Percentiles rank a stretch among this genome's conserved stretches.
Conservation (phyloP, 805 yeast genomes). For the Peterozyma xylosa region DNA sequence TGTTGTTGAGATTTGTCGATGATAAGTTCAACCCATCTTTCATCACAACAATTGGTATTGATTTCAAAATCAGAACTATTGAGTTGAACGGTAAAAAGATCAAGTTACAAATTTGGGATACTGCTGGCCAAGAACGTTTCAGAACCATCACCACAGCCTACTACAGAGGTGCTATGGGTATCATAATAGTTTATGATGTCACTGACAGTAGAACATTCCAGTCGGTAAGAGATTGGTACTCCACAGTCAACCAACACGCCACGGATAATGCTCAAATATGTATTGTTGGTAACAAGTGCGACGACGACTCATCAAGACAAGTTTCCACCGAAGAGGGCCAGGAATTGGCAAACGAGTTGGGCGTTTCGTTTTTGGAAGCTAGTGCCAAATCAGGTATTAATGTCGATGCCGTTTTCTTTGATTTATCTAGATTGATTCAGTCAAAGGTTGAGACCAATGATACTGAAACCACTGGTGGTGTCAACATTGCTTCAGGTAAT, state of each 20-base stretch:
- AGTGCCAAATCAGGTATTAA: slow-evolving; percentile 91
- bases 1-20: slow-evolving; percentile 86
- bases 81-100: slow-evolving; percentile 89
- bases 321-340: slow-evolving; percentile 89
- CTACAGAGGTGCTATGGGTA: slow-evolving; percentile 87
- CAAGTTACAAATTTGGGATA: slow-evolving; percentile 95
- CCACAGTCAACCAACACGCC: slow-evolving; percentile 94
- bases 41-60: slow-evolving; percentile 97
- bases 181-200: slow-evolving; percentile 76
- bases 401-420: slow-evolving; percentile 87
- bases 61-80: slow-evolving; percentile 93
- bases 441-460: slow-evolving; percentile 52
- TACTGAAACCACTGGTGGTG: slow-evolving; percentile 20
- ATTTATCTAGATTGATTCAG: slow-evolving; percentile 79
- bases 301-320: slow-evolving; percentile 80
- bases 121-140: slow-evolving; percentile 96
- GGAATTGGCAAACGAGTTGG: slow-evolving; percentile 76
- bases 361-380: slow-evolving; percentile 90
- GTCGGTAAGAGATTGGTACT: slow-evolving; percentile 90
- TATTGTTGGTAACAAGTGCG: slow-evolving; percentile 94
- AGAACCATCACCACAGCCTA: slow-evolving; percentile 92
- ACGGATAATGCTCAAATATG: slow-evolving; percentile 92
- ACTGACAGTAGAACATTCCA: slow-evolving; percentile 88
- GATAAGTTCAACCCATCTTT: slow-evolving; percentile 95
- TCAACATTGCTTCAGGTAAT: slow-evolving; percentile 30